phyloP scores from a whole-genome alignment of 495 filamentous ascomycete genomes.

The Aspergillus cavernicola region DNA sequence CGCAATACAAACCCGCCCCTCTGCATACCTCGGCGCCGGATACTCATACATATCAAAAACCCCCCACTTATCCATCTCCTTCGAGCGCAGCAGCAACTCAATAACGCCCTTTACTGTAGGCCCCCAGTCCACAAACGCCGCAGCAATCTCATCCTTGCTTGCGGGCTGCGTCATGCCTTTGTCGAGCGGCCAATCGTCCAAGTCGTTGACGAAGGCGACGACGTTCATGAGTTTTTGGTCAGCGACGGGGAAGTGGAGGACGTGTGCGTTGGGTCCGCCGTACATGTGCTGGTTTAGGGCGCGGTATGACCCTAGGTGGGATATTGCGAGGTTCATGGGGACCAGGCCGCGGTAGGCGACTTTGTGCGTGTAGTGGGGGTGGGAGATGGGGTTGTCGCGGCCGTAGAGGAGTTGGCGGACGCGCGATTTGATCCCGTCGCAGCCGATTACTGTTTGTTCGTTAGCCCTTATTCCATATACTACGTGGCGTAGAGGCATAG shows the following conservation, averaged over 20 bases:
- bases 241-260: slow-evolving; percentile 45
- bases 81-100: slow-evolving; percentile 36
- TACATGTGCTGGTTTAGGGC: slow-evolving; percentile 41
- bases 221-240: slow-evolving; percentile 40
- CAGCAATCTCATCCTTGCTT: slow-evolving; percentile 22
- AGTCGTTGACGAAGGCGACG: slow-evolving; percentile 41
- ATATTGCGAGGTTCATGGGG: slow-evolving; percentile 40
- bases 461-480: too few relatives aligned
- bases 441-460: slow-evolving; percentile 38
- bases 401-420: slow-evolving; percentile 45
- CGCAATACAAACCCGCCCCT: slow-evolving; percentile 41
- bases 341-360: slow-evolving; percentile 52
- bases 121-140: slow-evolving; percentile 35
- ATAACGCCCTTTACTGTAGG: slow-evolving; percentile 33
- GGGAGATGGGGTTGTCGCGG: slow-evolving; percentile 30
- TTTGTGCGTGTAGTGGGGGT: slow-evolving; percentile 49
- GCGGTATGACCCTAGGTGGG: slow-evolving; percentile 38
- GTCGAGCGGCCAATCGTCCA: slow-evolving; percentile 31
- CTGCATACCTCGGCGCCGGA: slow-evolving; percentile 37
- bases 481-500: not conserved
- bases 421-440: slow-evolving; percentile 56
- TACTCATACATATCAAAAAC: slow-evolving; percentile 50
- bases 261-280: slow-evolving; percentile 40
- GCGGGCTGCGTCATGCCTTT: slow-evolving; percentile 20
- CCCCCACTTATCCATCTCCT: slow-evolving; percentile 48